Evolutionary conservation across 2,329 filamentous ascomycete genomes (phyloP), one percentile per base, ranked within the genome.

Genomic region (Colletotrichum paranaense): DNA sequence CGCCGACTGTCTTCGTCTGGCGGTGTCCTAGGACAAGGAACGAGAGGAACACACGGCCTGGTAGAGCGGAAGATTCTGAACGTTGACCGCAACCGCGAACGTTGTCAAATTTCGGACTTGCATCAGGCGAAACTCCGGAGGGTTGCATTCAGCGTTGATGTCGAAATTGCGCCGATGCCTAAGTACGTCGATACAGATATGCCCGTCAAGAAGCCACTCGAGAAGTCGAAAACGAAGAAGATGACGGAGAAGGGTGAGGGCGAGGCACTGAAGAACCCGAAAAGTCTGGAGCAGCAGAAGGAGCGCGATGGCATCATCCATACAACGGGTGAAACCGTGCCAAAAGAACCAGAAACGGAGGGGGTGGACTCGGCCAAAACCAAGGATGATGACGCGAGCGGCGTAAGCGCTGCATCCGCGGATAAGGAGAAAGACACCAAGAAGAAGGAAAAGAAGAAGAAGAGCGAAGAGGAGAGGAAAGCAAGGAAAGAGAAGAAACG

Each of bases 401-500:
- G 76, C 9, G 72, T 81, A 53, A 55, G 42, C 14, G 22, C 58
- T 14, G 42, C 42, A 49, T 16, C 58, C 11, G 79, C 79, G 67
- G 77, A 78, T 62, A 79, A 79, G 57, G 82, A 85, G 28, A 85
- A 84, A 80, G 89, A 82, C 1, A 91, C 87, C 8, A 92, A 92
- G 78, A 98, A 97, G 84, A 97, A 95, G 82, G 95, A 98, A 80
- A 98, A 98, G 87, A 98, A 98, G 84, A 98, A 97, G 85, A 92
- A 93, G 76, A 97, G 94, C 53, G 96, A 98, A 80, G 95, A 96
- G 73, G 96, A 98, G 82, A 89, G 95, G 55, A 97, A 97, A 80
- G 94, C 97, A 73, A 91, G 95, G 67, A 97, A 97, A 81, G 95
- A 98, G 82, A 94, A 94, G 83, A 96, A 94, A 80, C 89, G 95